Base-by-base conservation (phyloP, 2,329 filamentous ascomycete species). In the Lasiodiplodia citricola region DNA sequence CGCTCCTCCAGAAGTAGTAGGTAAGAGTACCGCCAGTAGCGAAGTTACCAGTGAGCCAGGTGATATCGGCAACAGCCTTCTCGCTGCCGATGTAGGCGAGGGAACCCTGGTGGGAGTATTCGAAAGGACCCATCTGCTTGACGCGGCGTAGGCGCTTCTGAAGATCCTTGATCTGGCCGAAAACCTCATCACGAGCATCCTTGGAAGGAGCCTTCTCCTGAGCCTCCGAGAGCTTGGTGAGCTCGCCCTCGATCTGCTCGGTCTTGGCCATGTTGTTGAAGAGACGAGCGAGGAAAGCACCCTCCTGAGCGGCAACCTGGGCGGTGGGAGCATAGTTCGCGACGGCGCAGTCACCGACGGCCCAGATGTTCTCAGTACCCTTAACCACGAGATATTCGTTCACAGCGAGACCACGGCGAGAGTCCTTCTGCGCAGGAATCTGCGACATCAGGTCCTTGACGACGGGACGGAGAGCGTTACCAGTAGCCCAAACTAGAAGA, bases 181-280 rank as follows among this genome's bases (percentile, higher is more conserved):
- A 85, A 67, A 87, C 79, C 74, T 84, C 76, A 75, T 88, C 85
- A 70, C 88, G 84, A 67, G 85, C 81, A 41, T 88, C 87, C 63
- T 87, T 84, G 73, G 90, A 90, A 67, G 93, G 89, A n/a, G 90
- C 86, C 75, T 90, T 89, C 75, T 87, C 86, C 73, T 87, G 85
- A 11, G 78, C 78, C 5, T 84, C 82, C 23, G 88, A 89, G 21
- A 98, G 88, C 67, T 89, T 83, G 71, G 87, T 85, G 68, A 99
- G 88, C 77, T 94, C 88, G 44, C 81, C 74, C 85, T 98, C 94
- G 72, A 97, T 89, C 63, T 87, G 84, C 77, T 97, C 91, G 2
- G 93, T 96, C 88, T 94, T 96, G 80, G 94, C 96, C 93, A 98
- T 97, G 82, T 96, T 96, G 87, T 99, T 99, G 87, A 99, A 97